phyloP scores from a whole-genome alignment of 2,329 filamentous ascomycete species.

The Fusarium sp. region DNA sequence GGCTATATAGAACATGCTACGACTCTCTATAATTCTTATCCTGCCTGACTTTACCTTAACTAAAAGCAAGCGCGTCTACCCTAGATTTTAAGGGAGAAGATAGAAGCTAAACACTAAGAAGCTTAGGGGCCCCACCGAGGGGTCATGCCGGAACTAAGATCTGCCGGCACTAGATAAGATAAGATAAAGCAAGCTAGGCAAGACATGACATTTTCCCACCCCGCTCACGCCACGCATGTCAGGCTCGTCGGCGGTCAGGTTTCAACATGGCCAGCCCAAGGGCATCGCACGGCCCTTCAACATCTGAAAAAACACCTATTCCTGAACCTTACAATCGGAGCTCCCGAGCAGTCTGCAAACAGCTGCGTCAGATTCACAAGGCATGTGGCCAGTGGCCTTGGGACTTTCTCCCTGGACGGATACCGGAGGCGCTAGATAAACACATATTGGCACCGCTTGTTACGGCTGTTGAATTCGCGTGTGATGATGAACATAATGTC shows the following conservation, averaged over 20 bases:
- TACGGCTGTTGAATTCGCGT: neutral
- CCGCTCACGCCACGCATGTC: neutral
- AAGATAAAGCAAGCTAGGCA: neutral
- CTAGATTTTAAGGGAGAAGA: neutral
- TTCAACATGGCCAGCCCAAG: neutral
- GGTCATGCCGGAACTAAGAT: neutral
- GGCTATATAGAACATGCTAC: too few species aligned
- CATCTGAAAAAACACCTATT: neutral
- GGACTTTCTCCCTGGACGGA: neutral
- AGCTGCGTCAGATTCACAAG: neutral
- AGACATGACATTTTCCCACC: neutral
- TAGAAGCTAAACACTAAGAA: too few species aligned
- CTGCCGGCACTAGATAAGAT: neutral
- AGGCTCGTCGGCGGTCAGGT: neutral
- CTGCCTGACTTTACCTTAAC: neutral
- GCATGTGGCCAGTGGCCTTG: neutral
- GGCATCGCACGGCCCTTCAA: neutral
- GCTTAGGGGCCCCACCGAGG: neutral
- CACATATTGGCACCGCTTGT: neutral
- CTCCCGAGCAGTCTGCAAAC: neutral
- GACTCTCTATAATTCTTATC: neutral
- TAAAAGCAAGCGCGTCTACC: fast-evolving
- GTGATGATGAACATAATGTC: neutral
- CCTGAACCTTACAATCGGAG: neutral
- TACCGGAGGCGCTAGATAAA: neutral